Conservation (phyloP, 129 eudicot genomes). For the Helianthus tuberosus region DNA sequence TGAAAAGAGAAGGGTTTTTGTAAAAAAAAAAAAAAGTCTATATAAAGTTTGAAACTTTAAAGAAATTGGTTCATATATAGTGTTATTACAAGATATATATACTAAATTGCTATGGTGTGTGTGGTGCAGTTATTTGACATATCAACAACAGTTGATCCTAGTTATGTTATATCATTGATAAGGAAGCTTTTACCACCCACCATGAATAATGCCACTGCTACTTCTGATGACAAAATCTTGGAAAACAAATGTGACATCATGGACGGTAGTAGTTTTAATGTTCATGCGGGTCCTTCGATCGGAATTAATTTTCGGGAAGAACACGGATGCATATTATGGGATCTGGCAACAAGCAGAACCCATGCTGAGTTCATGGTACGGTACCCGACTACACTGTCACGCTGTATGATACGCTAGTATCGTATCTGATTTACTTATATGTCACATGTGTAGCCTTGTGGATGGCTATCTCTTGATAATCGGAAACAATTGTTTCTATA, state of each 20-base stretch:
- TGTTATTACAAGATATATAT: neutral
- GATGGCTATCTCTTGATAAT: too few relatives aligned
- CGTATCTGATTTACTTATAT: neutral
- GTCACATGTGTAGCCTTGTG: neutral
- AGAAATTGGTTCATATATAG: neutral
- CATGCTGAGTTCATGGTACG: conserved; percentile 92
- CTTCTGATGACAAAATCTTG: conserved; percentile 2
- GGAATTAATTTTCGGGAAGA: conserved; percentile 83
- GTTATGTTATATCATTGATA: conserved; percentile 84
- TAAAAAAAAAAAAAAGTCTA: too few relatives aligned
- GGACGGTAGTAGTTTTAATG: conserved; percentile 32
- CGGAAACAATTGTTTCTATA: too few relatives aligned
- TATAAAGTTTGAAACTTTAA: neutral
- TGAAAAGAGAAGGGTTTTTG: too few relatives aligned
- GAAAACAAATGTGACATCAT: conserved; percentile 45
- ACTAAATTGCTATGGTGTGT: conserved; percentile 17
- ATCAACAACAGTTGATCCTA: conserved; percentile 89
- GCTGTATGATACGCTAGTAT: neutral
- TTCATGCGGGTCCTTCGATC: conserved; percentile 29
- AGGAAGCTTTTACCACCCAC: conserved; percentile 79
- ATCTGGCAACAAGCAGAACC: conserved; percentile 74
- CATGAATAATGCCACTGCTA: too few relatives aligned
- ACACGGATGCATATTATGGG: conserved; percentile 94
- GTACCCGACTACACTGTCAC: neutral
- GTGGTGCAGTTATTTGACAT: conserved; percentile 78